Conservation (phyloP, 1,284 basidiomycete species). For the Ceratorhiza oryzae-sativae region DNA sequence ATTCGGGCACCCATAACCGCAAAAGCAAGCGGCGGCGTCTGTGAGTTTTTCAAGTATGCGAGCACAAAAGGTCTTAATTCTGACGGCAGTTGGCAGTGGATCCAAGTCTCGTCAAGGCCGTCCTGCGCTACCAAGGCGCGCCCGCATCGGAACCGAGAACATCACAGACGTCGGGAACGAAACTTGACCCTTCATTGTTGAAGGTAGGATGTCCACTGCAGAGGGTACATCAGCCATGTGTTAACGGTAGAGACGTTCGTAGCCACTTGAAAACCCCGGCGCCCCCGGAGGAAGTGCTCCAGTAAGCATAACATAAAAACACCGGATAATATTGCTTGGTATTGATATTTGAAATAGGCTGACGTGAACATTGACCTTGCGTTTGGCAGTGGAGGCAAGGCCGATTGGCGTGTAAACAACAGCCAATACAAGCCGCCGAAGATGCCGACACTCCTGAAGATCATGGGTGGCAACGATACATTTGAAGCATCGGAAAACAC, state of each 20-base stretch:
- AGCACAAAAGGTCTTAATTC: too few species aligned
- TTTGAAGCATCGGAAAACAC: constrained; percentile 18
- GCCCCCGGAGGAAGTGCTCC: constrained; percentile 28
- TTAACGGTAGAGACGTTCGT: not conserved
- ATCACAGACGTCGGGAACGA: constrained; percentile 45
- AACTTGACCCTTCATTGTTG: constrained; percentile 28
- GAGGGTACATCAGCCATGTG: too few species aligned
- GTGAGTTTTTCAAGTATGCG: too few species aligned
- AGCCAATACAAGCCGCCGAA: constrained; percentile 17
- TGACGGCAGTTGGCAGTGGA: not conserved
- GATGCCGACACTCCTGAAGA: constrained; percentile 23
- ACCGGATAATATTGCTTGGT: not conserved
- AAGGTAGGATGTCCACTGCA: not conserved
- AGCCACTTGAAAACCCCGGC: constrained; percentile 30
- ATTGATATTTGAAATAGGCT: not conserved
- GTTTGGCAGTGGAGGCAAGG: constrained; percentile 13
- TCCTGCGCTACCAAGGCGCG: constrained; percentile 19
- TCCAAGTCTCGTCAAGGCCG: constrained; percentile 1
- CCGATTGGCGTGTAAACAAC: constrained; percentile 5
- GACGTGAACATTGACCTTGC: constrained; percentile 5
- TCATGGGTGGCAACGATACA: constrained; percentile 22
- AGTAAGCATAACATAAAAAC: not conserved
- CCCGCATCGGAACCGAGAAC: constrained; percentile 14
- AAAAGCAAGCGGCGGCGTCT: not conserved
- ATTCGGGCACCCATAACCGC: constrained; percentile 10